These are phyloP conservation scores for Trichoderma sp. DNA, from an alignment of 2,329 filamentous ascomycete genomes.

Conservation along the genomic window DNA sequence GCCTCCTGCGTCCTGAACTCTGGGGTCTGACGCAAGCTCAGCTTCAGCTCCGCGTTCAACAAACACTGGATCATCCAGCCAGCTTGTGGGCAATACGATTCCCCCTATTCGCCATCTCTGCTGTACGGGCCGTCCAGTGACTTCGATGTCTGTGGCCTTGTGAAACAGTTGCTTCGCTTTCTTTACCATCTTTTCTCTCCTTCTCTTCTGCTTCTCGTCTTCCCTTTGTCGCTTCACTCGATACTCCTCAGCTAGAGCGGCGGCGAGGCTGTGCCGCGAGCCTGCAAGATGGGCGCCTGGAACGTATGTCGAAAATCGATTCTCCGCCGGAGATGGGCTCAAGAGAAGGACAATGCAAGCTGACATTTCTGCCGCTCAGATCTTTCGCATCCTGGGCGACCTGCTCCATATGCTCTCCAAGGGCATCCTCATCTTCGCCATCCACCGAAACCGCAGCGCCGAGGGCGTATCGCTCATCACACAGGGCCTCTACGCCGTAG, in stretches of 20 bases:
- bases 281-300: constrained; percentile 45
- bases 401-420: constrained; percentile 84
- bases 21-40: constrained; percentile 29
- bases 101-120: constrained; percentile 8
- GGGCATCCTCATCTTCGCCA: constrained; percentile 86
- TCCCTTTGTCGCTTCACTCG: not conserved
- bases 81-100: too few species aligned
- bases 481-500: constrained; percentile 81
- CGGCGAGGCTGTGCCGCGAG: constrained; percentile 28
- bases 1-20: constrained; percentile 5
- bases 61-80: not conserved
- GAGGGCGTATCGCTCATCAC: constrained; percentile 93
- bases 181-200: not conserved
- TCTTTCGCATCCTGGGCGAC: constrained; percentile 80
- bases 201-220: not conserved
- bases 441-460: constrained; percentile 83
- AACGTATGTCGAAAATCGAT: constrained; percentile 40
- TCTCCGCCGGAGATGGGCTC: not conserved
- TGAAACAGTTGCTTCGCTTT: constrained; percentile 6
- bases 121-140: not conserved
- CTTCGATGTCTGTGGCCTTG: constrained; percentile 5
- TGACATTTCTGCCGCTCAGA: constrained; percentile 39
- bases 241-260: not conserved
- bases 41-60: constrained; percentile 20
- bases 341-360: not conserved